A percentile compares a stretch with the other conserved stretches of the same genome.
Conservation (phyloP, 768 basidiomycete species). For the Mycena vitilis region DNA sequence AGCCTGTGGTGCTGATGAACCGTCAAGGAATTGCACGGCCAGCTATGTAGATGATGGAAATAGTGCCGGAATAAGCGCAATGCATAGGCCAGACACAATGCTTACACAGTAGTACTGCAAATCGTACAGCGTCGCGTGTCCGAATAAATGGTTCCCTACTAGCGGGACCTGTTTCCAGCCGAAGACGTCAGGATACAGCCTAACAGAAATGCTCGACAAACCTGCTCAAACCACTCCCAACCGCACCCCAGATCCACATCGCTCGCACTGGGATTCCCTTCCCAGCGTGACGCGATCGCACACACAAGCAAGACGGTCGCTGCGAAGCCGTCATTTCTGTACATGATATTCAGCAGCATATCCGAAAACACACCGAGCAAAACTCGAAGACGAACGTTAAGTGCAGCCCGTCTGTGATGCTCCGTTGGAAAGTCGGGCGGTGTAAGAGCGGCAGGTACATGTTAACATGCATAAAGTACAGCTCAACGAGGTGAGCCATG, state of each 20-base stretch:
- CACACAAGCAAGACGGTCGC: conserved; percentile 75
- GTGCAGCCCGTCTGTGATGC: conserved; percentile 62
- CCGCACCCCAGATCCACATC: conserved; percentile 56
- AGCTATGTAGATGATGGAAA: conserved; percentile 53
- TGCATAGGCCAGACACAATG: conserved; percentile 8
- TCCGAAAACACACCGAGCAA: no score
- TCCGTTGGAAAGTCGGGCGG: conserved; percentile 71
- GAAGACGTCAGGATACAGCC: neutral
- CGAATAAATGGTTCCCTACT: conserved; percentile 70
- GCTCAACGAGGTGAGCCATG: conserved; percentile 61
- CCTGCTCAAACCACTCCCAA: conserved; percentile 78
- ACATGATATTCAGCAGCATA: neutral
- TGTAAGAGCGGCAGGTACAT: conserved; percentile 77
- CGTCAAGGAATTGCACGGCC: conserved; percentile 64
- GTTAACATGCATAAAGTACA: conserved; percentile 74
- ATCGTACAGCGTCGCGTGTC: conserved; percentile 77
- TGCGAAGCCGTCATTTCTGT: conserved; percentile 63
- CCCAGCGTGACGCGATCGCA: conserved; percentile 71
- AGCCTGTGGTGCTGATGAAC: conserved; percentile 69
- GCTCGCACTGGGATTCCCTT: conserved; percentile 65
- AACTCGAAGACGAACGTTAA: conserved; percentile 33
- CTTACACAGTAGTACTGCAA: conserved; percentile 74
- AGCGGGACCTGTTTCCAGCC: conserved; percentile 49
- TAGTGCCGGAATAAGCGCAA: no score
- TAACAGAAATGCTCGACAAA: conserved; percentile 35